phyloP scores from a whole-genome alignment of 805 yeast species.

The Candida chilensis region DNA sequence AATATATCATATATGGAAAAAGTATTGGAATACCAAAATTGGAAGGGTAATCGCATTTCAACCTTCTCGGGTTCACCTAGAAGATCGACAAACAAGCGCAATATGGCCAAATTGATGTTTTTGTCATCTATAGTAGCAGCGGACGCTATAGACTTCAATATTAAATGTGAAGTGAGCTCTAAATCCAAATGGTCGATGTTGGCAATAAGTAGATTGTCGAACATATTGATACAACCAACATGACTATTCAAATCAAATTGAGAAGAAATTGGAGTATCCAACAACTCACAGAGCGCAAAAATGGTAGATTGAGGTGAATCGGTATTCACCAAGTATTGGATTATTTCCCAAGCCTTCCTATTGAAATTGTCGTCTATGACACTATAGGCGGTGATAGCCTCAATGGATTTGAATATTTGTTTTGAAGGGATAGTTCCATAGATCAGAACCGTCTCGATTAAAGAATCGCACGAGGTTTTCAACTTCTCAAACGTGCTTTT shows the following conservation, averaged over 20 bases:
- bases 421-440: conserved; percentile 37
- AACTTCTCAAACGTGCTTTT: conserved; percentile 26
- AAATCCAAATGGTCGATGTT: too few relatives aligned
- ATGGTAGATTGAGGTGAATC: conserved; percentile 24
- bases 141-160: too few relatives aligned
- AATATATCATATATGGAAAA: conserved; percentile 30
- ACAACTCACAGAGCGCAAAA: conserved; percentile 14
- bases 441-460: conserved; percentile 32
- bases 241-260: conserved; percentile 13
- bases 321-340: conserved; percentile 24
- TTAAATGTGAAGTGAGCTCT: too few relatives aligned
- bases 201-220: too few relatives aligned
- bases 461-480: conserved; percentile 22
- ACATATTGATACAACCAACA: too few relatives aligned
- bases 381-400: conserved; percentile 35
- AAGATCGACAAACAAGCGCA: too few relatives aligned
- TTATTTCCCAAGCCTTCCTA: conserved; percentile 24
- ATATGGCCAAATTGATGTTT: too few relatives aligned
- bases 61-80: too few relatives aligned
- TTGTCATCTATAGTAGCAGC: too few relatives aligned
- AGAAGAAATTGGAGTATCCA: conserved; percentile 10
- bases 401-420: conserved; percentile 23
- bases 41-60: conserved; percentile 31
- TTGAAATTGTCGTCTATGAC: conserved; percentile 22
- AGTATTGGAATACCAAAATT: conserved; percentile 27